Evolutionary conservation across 1,139 yeast species (phyloP).

Genomic region (Hansenula sp.): DNA sequence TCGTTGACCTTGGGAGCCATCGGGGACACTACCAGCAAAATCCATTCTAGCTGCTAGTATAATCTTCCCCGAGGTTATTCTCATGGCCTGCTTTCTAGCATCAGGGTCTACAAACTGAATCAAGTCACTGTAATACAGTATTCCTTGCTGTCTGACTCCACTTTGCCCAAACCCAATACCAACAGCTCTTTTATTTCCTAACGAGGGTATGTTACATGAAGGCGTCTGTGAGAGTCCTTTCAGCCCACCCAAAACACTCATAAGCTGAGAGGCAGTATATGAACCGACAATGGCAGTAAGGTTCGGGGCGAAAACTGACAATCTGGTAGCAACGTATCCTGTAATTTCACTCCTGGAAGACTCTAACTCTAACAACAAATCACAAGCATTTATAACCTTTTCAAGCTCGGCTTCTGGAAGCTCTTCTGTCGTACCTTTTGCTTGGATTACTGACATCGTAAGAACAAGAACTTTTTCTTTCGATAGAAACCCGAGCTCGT

Average conservation of each 20-base stretch:
- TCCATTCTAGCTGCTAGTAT: constrained; percentile 86
- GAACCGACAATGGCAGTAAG: constrained; percentile 71
- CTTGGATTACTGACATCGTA: constrained; percentile 65
- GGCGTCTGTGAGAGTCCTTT: constrained; percentile 69
- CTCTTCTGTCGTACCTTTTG: constrained; percentile 24
- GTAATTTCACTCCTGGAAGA: constrained; percentile 42
- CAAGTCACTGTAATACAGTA: constrained; percentile 48
- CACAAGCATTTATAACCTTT: constrained; percentile 42
- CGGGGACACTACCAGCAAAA: constrained; percentile 35
- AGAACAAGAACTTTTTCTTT: constrained; percentile 70
- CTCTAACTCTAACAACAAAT: constrained; percentile 43
- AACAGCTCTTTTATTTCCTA: constrained; percentile 63
- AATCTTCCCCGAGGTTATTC: constrained; percentile 77
- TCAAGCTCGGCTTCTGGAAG: constrained; percentile 37
- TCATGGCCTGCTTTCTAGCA: constrained; percentile 63
- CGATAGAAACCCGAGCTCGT: constrained; percentile 37
- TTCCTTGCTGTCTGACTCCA: constrained; percentile 64
- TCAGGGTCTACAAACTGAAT: constrained; percentile 53
- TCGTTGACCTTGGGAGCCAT: constrained; percentile 54
- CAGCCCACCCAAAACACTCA: constrained; percentile 71
- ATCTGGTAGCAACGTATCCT: constrained; percentile 51
- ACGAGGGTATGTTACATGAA: constrained; percentile 76
- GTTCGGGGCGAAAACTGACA: constrained; percentile 73
- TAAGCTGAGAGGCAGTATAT: constrained; percentile 66
- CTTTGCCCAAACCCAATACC: constrained; percentile 38